A percentile compares a stretch with the other conserved stretches of the same genome.
These are phyloP conservation scores for Pseudonectria buxi DNA, from an alignment of 2,329 filamentous ascomycete species.

Conservation along the genomic window DNA sequence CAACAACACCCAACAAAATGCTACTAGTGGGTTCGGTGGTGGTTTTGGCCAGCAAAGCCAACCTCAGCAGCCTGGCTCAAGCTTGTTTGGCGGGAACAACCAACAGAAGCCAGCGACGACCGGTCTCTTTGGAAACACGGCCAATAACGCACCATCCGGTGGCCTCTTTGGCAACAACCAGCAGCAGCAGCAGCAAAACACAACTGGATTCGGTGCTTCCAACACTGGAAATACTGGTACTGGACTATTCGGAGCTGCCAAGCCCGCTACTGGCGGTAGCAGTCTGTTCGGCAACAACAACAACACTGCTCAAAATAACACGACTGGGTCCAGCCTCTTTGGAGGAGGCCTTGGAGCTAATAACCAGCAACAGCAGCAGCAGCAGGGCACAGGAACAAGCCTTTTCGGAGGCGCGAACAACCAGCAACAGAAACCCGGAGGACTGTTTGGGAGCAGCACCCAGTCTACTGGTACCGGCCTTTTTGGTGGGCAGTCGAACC, in stretches of 20 bases:
- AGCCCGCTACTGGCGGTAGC: conserved; percentile 28
- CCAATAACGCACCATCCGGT: conserved; percentile 12
- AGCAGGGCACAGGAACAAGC: conserved; percentile 35
- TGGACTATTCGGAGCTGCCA: conserved; percentile 37
- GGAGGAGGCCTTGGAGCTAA: too few species aligned
- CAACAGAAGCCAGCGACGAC: conserved; percentile 34
- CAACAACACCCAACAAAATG: conserved; percentile 25
- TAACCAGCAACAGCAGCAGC: conserved; percentile 30
- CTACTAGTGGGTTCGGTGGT: conserved; percentile 21
- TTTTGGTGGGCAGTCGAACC: conserved; percentile 45
- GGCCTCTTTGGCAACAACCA: conserved; percentile 40
- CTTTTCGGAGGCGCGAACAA: conserved; percentile 42
- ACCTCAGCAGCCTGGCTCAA: conserved; percentile 27
- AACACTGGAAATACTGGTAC: conserved; percentile 25
- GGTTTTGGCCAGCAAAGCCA: conserved; percentile 32
- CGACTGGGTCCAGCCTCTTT: conserved; percentile 38
- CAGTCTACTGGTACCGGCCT: conserved; percentile 41
- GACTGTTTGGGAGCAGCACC: conserved; percentile 44
- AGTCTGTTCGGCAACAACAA: conserved; percentile 37
- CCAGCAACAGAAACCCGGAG: conserved; percentile 34
- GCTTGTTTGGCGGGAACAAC: conserved; percentile 38
- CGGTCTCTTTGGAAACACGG: conserved; percentile 21
- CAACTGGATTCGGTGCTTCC: conserved; percentile 27
- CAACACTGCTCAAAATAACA: conserved; percentile 28
- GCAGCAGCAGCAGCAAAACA: conserved; percentile 38